Evolutionary conservation across 441 rosid genomes (phyloP).

Genomic region (Biscutella laevigata): DNA sequence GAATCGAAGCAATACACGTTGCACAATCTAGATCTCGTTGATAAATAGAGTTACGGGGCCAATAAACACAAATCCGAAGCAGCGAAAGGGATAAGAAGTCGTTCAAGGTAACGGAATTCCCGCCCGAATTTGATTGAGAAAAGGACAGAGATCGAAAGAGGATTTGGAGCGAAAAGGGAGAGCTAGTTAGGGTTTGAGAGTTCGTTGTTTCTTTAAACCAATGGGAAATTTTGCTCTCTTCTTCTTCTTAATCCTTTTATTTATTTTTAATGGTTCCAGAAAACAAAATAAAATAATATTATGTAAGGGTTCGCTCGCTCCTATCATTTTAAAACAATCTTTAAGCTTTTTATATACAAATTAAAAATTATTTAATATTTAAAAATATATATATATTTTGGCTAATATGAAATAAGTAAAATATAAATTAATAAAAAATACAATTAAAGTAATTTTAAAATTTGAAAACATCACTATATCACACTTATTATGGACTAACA

Average conservation of each 20-base stretch:
- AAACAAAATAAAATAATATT: too few species aligned
- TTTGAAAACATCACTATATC: too few species aligned
- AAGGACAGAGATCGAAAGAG: slow-evolving; percentile 22
- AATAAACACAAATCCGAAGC: background rate
- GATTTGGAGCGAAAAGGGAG: slow-evolving; percentile 8
- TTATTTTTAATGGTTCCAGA: background rate
- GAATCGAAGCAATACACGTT: slow-evolving; percentile 14
- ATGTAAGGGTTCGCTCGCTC: too few species aligned
- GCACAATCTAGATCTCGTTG: slow-evolving; percentile 16
- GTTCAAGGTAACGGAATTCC: slow-evolving; percentile 15
- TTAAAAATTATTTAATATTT: too few species aligned
- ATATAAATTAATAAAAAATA: too few species aligned
- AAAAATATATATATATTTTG: too few species aligned
- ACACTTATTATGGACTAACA: too few species aligned
- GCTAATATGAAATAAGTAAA: too few species aligned
- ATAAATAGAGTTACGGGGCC: background rate
- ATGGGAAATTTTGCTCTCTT: background rate
- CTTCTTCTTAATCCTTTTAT: background rate
- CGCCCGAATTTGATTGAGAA: slow-evolving; percentile 21
- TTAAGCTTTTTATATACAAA: too few species aligned
- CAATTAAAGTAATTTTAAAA: too few species aligned
- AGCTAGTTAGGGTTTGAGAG: slow-evolving; percentile 24
- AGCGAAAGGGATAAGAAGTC: background rate
- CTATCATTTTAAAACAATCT: too few species aligned
- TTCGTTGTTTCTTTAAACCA: slow-evolving; percentile 15